A percentile compares a stretch with the other conserved stretches of the same genome.
These are phyloP conservation scores for Turnera subulata DNA, from an alignment of 345 rosid species.

Conservation along the genomic window DNA sequence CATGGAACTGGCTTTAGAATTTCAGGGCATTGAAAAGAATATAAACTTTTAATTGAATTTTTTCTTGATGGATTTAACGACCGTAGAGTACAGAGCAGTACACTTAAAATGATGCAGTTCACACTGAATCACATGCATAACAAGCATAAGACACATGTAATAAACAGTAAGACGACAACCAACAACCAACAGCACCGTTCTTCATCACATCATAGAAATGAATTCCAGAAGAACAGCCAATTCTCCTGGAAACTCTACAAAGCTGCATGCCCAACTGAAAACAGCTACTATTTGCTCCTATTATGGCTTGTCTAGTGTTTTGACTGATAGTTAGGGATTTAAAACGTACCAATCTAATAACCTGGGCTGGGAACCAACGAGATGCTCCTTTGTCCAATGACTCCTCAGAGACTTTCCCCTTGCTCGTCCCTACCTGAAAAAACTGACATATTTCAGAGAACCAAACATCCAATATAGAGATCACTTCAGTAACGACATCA, in stretches of 20 bases:
- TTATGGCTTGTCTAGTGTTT: neutral
- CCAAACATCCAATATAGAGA: neutral
- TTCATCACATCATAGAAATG: neutral
- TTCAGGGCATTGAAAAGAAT: neutral
- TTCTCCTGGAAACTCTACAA: neutral
- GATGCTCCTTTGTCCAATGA: constrained; percentile 32
- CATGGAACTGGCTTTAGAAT: neutral
- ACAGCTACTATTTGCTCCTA: neutral
- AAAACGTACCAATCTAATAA: constrained; percentile 57
- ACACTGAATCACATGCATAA: neutral
- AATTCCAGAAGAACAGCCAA: neutral
- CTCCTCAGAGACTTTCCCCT: constrained; percentile 14
- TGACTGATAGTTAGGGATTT: neutral
- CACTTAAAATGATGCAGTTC: neutral
- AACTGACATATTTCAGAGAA: constrained; percentile 15
- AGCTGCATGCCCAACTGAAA: neutral
- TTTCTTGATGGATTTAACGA: neutral
- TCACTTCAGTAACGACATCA: neutral
- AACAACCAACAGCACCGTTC: neutral
- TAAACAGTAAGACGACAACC: neutral
- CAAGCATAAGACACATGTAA: neutral
- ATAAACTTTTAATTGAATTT: neutral
- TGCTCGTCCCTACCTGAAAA: constrained; percentile 38
- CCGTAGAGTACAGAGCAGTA: neutral
- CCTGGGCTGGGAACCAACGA: constrained; percentile 48